Evolutionary conservation across 805 yeast genomes (phyloP).

Genomic region (Wickerhamomyces subpelliculosus): DNA sequence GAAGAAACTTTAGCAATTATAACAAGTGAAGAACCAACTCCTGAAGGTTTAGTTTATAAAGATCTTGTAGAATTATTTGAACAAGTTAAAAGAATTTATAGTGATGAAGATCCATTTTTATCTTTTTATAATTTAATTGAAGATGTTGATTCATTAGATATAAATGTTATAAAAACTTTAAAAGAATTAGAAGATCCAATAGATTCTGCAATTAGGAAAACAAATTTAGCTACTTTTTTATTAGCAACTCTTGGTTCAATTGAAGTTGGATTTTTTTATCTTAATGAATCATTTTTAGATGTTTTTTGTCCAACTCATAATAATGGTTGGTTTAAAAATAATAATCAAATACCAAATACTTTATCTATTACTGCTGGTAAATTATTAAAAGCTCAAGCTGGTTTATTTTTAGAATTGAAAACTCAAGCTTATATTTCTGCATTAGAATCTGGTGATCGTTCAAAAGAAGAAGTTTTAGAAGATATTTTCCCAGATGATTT

Average conservation of each 20-base stretch:
- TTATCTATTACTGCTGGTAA: constrained; percentile 33
- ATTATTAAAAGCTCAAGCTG: constrained; percentile 74
- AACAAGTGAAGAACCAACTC: constrained; percentile 55
- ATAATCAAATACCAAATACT: no score
- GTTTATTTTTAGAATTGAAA: constrained; percentile 75
- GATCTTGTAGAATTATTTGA: constrained; percentile 72
- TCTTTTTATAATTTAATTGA: constrained; percentile 65
- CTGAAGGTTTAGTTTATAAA: constrained; percentile 55
- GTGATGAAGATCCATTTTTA: constrained; percentile 63
- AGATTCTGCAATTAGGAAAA: constrained; percentile 58
- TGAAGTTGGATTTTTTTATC: constrained; percentile 80
- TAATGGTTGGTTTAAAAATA: constrained; percentile 10
- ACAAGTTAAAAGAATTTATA: constrained; percentile 64
- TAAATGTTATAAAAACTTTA: constrained; percentile 7
- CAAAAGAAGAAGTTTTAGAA: constrained; percentile 60
- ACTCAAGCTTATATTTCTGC: constrained; percentile 95
- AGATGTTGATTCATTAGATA: constrained; percentile 25
- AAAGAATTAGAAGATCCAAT: constrained; percentile 15
- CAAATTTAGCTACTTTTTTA: constrained; percentile 81
- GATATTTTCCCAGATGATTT: constrained; percentile 69
- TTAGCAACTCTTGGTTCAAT: constrained; percentile 81
- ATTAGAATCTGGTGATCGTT: constrained; percentile 52
- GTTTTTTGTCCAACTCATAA: constrained; percentile 76
- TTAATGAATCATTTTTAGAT: constrained; percentile 78
- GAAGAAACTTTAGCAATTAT: constrained; percentile 69